Conservation (phyloP, 345 rosid genomes). For the Punica granatum region DNA sequence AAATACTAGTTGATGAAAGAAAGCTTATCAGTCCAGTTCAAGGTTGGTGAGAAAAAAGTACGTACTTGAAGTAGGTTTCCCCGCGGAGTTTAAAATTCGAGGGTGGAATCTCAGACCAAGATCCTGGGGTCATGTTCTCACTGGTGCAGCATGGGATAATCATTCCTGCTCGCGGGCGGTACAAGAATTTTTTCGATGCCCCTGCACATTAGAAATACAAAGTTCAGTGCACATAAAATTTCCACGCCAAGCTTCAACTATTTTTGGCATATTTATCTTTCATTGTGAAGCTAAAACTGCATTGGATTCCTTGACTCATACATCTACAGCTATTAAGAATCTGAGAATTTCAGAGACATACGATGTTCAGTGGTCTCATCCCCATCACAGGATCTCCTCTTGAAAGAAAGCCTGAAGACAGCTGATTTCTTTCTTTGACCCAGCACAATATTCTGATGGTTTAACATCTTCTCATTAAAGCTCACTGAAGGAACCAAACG, state of each 20-base stretch:
- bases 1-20: neutral
- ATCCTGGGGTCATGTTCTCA: constrained; percentile 40
- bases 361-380: constrained; percentile 44
- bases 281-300: neutral
- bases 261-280: neutral
- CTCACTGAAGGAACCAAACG: constrained; percentile 35
- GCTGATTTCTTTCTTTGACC: constrained; percentile 40
- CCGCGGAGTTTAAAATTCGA: constrained; percentile 64
- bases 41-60: constrained; percentile 1
- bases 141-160: constrained; percentile 31
- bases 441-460: constrained; percentile 13
- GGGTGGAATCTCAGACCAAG: constrained; percentile 67
- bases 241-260: neutral
- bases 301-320: neutral
- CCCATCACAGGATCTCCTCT: constrained; percentile 59
- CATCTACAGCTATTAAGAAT: neutral
- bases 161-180: constrained; percentile 55
- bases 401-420: constrained; percentile 51
- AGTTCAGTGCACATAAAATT: neutral
- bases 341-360: constrained; percentile 18
- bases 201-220: constrained; percentile 24
- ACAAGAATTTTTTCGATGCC: constrained; percentile 46
- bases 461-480: constrained; percentile 29
- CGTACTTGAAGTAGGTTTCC: constrained; percentile 61
- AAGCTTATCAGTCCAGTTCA: neutral